These are phyloP conservation scores for Penicillium frequentans DNA, from an alignment of 2,329 filamentous ascomycete species.

Conservation along the genomic window DNA sequence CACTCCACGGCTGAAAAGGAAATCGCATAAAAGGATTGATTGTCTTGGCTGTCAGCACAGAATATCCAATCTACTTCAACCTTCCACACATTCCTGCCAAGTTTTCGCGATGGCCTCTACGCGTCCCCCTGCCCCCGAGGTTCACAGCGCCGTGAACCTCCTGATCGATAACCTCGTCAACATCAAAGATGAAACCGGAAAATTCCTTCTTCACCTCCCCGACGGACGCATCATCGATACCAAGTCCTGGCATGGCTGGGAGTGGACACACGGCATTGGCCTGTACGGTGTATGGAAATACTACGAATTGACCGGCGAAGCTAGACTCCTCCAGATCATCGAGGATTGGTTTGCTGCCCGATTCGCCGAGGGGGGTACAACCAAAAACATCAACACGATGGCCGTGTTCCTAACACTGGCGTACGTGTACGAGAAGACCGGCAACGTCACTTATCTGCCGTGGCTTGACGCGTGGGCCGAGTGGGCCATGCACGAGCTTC, in stretches of 20 bases:
- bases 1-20: not conserved
- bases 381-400: constrained; percentile 87
- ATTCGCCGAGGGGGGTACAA: constrained; percentile 69
- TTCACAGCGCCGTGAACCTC: constrained; percentile 59
- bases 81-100: not conserved
- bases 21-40: not conserved
- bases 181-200: constrained; percentile 72
- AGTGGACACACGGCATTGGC: constrained; percentile 79
- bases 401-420: constrained; percentile 73
- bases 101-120: constrained; percentile 17
- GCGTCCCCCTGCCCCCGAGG: constrained; percentile 31
- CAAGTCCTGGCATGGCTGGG: constrained; percentile 75
- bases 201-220: constrained; percentile 68
- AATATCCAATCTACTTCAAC: not conserved
- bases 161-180: constrained; percentile 74
- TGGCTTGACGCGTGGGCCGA: constrained; percentile 82
- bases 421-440: constrained; percentile 73
- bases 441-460: constrained; percentile 67
- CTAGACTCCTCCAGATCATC: constrained; percentile 63
- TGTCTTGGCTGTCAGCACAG: not conserved
- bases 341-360: constrained; percentile 71
- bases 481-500: constrained; percentile 77
- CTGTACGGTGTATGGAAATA: constrained; percentile 83
- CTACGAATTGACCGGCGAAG: constrained; percentile 68
- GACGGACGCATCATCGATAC: constrained; percentile 79